Conservation (phyloP, 2,329 filamentous ascomycete species). For the Uncinocarpus reesii region DNA sequence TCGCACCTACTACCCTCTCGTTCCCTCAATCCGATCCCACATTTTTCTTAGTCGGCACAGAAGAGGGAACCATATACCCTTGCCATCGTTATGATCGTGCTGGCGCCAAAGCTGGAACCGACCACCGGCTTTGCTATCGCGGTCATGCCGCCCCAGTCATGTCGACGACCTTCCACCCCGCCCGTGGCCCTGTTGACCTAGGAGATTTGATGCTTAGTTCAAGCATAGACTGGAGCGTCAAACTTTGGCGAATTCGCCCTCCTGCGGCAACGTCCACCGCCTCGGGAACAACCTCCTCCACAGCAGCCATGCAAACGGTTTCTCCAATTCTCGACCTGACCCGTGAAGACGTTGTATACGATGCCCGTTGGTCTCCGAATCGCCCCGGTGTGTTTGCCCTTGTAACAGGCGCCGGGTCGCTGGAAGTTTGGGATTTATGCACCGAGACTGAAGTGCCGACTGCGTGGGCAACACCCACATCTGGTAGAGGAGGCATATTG, state of each 20-base stretch:
- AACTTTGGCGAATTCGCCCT: conserved; percentile 80
- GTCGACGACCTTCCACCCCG: conserved; percentile 90
- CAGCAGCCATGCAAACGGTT: conserved; percentile 42
- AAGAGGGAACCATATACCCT: conserved; percentile 92
- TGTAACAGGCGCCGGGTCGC: conserved; percentile 81
- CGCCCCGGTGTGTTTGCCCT: conserved; percentile 90
- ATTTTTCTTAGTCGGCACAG: conserved; percentile 92
- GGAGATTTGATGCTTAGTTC: conserved; percentile 88
- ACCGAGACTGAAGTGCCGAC: conserved; percentile 87
- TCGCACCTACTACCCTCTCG: conserved; percentile 86
- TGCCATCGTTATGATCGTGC: conserved; percentile 96
- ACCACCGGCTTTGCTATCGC: conserved; percentile 75
- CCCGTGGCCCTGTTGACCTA: conserved; percentile 82
- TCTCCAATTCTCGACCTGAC: conserved; percentile 77
- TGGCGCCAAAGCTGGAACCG: conserved; percentile 90
- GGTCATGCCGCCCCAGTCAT: conserved; percentile 92
- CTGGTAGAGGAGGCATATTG: conserved; percentile 53
- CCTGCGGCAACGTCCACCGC: conserved; percentile 33
- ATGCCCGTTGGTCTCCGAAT: conserved; percentile 87
- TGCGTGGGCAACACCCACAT: conserved; percentile 63
- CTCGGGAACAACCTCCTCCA: conserved; percentile 24
- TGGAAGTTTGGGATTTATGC: conserved; percentile 93
- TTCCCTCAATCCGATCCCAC: conserved; percentile 94
- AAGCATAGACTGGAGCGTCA: conserved; percentile 92
- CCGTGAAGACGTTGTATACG: conserved; percentile 93